phyloP scores from a whole-genome alignment of 495 filamentous ascomycete genomes.

The Hypoxylon lienhwacheense region DNA sequence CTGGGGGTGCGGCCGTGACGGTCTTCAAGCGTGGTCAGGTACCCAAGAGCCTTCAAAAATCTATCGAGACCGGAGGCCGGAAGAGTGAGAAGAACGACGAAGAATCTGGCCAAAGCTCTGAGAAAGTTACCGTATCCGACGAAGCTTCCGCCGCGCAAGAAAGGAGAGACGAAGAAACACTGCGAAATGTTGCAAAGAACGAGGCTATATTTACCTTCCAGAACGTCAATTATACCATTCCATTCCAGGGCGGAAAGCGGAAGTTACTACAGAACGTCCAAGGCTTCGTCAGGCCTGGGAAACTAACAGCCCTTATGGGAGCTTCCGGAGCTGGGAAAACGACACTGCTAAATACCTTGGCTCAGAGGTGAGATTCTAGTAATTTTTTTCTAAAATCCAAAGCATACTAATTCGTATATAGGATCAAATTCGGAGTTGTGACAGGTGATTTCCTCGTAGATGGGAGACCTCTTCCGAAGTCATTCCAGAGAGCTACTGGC shows the following conservation, averaged over 20 bases:
- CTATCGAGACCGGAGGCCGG: slow-evolving; percentile 35
- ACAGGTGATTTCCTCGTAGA: slow-evolving; percentile 68
- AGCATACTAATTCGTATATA: slow-evolving; percentile 4
- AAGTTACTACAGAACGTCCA: slow-evolving; percentile 64
- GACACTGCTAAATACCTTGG: slow-evolving; percentile 60
- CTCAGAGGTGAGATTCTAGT: slow-evolving; percentile 66
- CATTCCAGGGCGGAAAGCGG: slow-evolving; percentile 60
- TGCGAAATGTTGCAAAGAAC: slow-evolving; percentile 29
- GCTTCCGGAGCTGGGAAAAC: slow-evolving; percentile 53
- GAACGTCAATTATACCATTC: slow-evolving; percentile 70
- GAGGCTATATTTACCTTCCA: slow-evolving; percentile 67
- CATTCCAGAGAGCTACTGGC: slow-evolving; percentile 80
- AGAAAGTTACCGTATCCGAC: slow-evolving; percentile 13
- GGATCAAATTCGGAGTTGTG: slow-evolving; percentile 40
- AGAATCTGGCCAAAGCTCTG: slow-evolving; percentile 26
- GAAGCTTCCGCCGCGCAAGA: slow-evolving; percentile 7
- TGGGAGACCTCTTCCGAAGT: slow-evolving; percentile 64
- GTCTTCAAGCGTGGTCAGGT: slow-evolving; percentile 52
- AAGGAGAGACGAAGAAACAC: slow-evolving; percentile 9
- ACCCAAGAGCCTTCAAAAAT: slow-evolving; percentile 28
- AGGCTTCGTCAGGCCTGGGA: slow-evolving; percentile 72
- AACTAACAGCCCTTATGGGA: slow-evolving; percentile 60
- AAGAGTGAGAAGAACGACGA: slow-evolving; percentile 19
- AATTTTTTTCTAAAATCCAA: slow-evolving; percentile 51
- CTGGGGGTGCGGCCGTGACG: slow-evolving; percentile 69